These are phyloP conservation scores for Cladosporium sp. DNA, from an alignment of 2,329 filamentous ascomycete genomes.

Conservation along the genomic window DNA sequence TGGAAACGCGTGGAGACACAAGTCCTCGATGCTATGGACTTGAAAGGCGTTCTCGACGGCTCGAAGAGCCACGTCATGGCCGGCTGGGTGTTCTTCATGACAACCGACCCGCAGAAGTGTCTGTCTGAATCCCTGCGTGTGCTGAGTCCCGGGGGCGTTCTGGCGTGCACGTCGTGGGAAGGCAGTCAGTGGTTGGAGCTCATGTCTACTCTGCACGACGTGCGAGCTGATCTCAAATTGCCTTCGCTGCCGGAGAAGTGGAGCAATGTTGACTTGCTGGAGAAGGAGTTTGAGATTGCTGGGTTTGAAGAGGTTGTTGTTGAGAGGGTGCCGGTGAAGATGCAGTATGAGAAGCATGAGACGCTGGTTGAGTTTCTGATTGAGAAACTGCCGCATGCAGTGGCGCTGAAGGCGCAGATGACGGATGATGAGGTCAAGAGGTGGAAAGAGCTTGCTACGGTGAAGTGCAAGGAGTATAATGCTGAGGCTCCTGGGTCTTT, in stretches of 20 bases:
- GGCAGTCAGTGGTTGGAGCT: slow-evolving; percentile 32
- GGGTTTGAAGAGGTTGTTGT: slow-evolving; percentile 31
- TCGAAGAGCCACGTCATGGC: slow-evolving; percentile 34
- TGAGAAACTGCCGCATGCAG: slow-evolving; percentile 29
- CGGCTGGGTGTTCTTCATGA: slow-evolving; percentile 37
- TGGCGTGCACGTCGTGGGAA: slow-evolving; percentile 32
- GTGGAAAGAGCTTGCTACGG: slow-evolving; percentile 23
- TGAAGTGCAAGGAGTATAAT: slow-evolving; percentile 24
- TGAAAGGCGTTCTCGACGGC: slow-evolving; percentile 25
- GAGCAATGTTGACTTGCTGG: slow-evolving; percentile 23
- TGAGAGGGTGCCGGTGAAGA: slow-evolving; percentile 27
- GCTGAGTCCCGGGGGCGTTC: slow-evolving; percentile 28
- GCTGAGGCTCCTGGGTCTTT: slow-evolving; percentile 30
- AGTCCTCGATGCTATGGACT: slow-evolving; percentile 32
- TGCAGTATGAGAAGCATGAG: slow-evolving; percentile 28
- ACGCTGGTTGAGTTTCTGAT: slow-evolving; percentile 25
- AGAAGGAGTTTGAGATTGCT: slow-evolving; percentile 30
- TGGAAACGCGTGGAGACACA: slow-evolving; percentile 31
- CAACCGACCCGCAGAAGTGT: slow-evolving; percentile 28
- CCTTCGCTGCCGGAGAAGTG: slow-evolving; percentile 30
- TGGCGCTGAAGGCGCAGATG: slow-evolving; percentile 25
- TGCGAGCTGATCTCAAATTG: slow-evolving; percentile 26
- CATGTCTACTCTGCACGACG: slow-evolving; percentile 24
- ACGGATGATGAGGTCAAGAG: slow-evolving; percentile 26
- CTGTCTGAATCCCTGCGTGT: slow-evolving; percentile 30